Conservation (phyloP, 768 basidiomycete species). For the Mycena vulgaris region DNA sequence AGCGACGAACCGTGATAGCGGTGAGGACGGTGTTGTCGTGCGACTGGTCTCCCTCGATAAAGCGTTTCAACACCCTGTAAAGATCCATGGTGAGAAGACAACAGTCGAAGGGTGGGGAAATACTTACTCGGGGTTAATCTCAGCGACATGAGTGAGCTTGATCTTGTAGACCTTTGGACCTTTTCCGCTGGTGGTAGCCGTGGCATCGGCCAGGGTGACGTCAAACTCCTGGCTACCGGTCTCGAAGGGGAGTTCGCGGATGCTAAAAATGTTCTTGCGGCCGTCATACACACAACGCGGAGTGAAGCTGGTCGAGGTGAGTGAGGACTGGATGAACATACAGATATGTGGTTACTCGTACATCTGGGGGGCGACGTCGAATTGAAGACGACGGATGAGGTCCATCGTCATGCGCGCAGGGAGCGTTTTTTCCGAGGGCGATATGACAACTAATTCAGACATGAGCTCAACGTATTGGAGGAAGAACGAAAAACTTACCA, state of each 20-base stretch:
- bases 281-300: slow-evolving; percentile 67
- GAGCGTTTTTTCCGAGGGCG: slow-evolving; percentile 76
- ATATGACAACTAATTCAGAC: slow-evolving; percentile 64
- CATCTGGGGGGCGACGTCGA: slow-evolving; percentile 67
- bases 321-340: background rate
- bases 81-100: background rate
- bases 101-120: background rate
- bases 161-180: slow-evolving; percentile 80
- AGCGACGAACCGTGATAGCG: slow-evolving; percentile 63
- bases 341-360: background rate
- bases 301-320: slow-evolving; percentile 62
- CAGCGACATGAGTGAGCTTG: slow-evolving; percentile 66
- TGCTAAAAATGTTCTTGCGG: slow-evolving; percentile 81
- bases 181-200: slow-evolving; percentile 51
- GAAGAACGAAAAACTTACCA: slow-evolving; percentile 60
- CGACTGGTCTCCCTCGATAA: slow-evolving; percentile 66
- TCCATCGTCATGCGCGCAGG: slow-evolving; percentile 81
- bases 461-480: slow-evolving; percentile 25
- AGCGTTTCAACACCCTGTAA: slow-evolving; percentile 70
- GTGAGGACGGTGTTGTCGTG: slow-evolving; percentile 72
- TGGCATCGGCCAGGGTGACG: slow-evolving; percentile 63
- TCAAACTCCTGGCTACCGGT: slow-evolving; percentile 74
- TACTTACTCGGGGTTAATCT: slow-evolving; percentile 65
- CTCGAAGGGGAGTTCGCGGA: slow-evolving; percentile 72
- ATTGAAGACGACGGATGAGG: slow-evolving; percentile 76